A percentile compares a stretch with the other conserved stretches of the same genome.
phyloP scores from a whole-genome alignment of 225 moss, liverwort and hornwort species.

The Marchantia polymorpha region DNA sequence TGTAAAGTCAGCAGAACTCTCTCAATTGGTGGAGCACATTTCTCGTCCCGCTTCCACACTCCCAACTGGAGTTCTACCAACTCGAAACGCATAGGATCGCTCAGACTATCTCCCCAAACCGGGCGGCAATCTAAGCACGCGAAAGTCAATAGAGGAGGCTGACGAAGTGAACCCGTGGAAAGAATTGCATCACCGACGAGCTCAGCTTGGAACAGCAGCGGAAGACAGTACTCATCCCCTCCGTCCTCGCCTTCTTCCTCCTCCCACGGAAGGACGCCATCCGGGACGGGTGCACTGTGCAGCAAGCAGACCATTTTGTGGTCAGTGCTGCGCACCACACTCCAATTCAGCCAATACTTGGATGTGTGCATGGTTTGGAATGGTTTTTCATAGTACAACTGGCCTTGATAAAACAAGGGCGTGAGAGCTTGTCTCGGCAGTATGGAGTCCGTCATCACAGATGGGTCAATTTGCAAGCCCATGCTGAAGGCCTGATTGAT shows the following conservation, averaged over 20 bases:
- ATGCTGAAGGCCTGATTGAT: constrained; percentile 9
- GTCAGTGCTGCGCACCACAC: constrained; percentile 17
- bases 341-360: constrained; percentile 17
- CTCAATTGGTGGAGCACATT: constrained; percentile 12
- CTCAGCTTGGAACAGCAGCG: constrained; percentile 13
- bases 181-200: constrained; percentile 7
- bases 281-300: constrained; percentile 10
- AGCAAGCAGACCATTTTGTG: constrained; percentile 20
- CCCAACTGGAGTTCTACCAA: constrained; percentile 16
- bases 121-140: constrained; percentile 17
- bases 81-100: constrained; percentile 18
- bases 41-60: constrained; percentile 20
- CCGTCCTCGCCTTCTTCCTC: constrained; percentile 7
- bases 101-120: constrained; percentile 14
- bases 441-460: constrained; percentile 16
- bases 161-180: constrained; percentile 5
- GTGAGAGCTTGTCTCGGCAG: constrained; percentile 15
- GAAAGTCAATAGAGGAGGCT: constrained; percentile 9
- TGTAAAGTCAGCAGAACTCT: constrained; percentile 14
- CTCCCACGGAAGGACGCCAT: constrained; percentile 13
- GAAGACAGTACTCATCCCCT: constrained; percentile 5
- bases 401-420: constrained; percentile 19
- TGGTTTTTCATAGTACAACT: constrained; percentile 17
- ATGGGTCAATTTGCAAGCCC: constrained; percentile 8
- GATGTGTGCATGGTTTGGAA: constrained; percentile 14